phyloP scores from a whole-genome alignment of 164 flowering plant genomes.

The Magnolia changhungtana region DNA sequence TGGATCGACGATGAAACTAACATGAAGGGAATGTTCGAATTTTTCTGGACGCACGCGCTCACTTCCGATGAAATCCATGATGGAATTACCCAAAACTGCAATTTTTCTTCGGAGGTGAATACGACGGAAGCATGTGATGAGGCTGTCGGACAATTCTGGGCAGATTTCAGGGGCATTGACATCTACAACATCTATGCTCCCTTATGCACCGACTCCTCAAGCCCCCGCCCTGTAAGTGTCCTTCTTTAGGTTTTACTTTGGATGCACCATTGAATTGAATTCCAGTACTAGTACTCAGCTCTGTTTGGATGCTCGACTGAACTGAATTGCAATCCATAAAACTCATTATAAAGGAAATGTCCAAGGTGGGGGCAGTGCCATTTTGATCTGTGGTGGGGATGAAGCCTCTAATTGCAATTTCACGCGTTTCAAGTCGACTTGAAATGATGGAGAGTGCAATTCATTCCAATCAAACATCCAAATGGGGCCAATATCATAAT shows the following conservation, averaged over 20 bases:
- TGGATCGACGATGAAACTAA: conserved; percentile 28
- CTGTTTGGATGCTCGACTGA: neutral
- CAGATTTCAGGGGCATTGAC: conserved; percentile 36
- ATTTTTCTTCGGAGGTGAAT: conserved; percentile 26
- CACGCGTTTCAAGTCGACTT: no score
- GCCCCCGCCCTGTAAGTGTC: neutral
- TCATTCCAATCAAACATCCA: no score
- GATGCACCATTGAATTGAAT: neutral
- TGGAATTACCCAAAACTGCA: conserved; percentile 33
- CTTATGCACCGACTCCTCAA: conserved; percentile 24
- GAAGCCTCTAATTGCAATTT: no score
- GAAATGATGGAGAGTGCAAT: no score
- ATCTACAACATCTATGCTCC: conserved; percentile 59
- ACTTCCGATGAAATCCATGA: conserved; percentile 41
- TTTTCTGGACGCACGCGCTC: conserved; percentile 65
- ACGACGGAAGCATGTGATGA: neutral
- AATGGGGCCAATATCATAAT: no score
- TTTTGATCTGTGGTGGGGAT: no score
- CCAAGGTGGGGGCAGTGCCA: no score
- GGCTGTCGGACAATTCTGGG: conserved; percentile 20
- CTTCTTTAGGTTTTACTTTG: neutral
- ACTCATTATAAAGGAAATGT: no score
- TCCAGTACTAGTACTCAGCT: neutral
- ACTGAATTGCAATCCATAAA: neutral
- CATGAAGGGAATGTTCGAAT: conserved; percentile 48